These are phyloP conservation scores for Datura wrightii DNA, from an alignment of 257 asterid genomes.

Conservation along the genomic window DNA sequence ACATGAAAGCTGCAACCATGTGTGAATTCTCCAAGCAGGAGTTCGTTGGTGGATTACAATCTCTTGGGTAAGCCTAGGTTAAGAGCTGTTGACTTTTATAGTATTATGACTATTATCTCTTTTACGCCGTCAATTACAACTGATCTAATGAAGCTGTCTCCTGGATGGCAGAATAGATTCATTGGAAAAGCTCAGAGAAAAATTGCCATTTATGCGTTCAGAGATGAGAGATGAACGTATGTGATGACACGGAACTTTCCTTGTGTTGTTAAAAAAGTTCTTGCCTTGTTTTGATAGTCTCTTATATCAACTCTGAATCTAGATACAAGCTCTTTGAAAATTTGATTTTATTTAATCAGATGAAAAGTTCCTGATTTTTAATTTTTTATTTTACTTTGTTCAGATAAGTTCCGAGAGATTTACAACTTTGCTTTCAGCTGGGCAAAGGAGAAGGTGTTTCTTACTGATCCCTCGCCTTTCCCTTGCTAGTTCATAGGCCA, in stretches of 20 bases:
- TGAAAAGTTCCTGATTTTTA: neutral
- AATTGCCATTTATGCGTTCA: slow-evolving; percentile 88
- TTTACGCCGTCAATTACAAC: neutral
- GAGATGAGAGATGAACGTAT: slow-evolving; percentile 97
- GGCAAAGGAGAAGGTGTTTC: slow-evolving; percentile 96
- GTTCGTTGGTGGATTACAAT: slow-evolving; percentile 81
- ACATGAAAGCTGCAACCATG: slow-evolving; percentile 98
- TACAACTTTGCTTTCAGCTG: slow-evolving; percentile 97
- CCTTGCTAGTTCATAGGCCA: neutral
- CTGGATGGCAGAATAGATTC: slow-evolving; percentile 81
- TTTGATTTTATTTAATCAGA: slow-evolving; percentile 22
- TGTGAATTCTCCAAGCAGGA: slow-evolving; percentile 97
- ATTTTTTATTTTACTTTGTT: slow-evolving; percentile 29
- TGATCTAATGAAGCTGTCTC: slow-evolving; percentile 33
- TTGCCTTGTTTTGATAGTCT: slow-evolving; percentile 30
- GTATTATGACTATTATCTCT: neutral
- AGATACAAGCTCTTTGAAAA: neutral
- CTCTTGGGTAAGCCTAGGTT: slow-evolving; percentile 77
- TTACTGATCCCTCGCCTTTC: neutral
- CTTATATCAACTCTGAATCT: slow-evolving; percentile 13
- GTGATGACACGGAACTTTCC: slow-evolving; percentile 46
- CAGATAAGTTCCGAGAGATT: slow-evolving; percentile 92
- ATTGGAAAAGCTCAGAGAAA: slow-evolving; percentile 87
- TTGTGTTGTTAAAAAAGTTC: slow-evolving; percentile 28
- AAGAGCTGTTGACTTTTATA: slow-evolving; percentile 23